Conservation (phyloP, 148 eudicot genomes). For the Suaeda aralocaspica region DNA sequence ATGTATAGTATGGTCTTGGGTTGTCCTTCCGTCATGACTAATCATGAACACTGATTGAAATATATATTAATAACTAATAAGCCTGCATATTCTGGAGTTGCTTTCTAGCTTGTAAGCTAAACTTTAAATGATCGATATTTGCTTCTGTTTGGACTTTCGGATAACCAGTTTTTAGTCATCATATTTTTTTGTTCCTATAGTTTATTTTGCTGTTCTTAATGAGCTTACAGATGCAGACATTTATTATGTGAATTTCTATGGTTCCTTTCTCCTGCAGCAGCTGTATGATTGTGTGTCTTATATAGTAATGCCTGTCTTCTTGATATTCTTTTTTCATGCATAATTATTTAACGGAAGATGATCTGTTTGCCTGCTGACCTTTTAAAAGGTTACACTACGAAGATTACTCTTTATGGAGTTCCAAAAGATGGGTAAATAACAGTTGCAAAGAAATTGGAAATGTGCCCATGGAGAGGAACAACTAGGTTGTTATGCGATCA, state of each 20-base stretch:
- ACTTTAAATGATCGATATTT: background rate
- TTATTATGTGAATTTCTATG: background rate
- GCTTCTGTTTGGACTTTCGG: background rate
- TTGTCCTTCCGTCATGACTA: background rate
- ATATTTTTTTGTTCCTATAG: too few species aligned
- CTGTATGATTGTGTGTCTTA: background rate
- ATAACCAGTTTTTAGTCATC: too few species aligned
- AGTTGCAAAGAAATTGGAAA: background rate
- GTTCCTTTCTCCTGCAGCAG: background rate
- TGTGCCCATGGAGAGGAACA: too few species aligned
- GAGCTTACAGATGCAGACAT: background rate
- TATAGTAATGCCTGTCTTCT: background rate
- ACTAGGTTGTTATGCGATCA: too few species aligned
- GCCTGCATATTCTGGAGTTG: background rate
- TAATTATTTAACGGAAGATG: background rate
- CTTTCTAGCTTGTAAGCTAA: background rate
- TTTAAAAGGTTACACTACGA: background rate
- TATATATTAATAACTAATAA: background rate
- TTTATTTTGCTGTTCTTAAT: background rate
- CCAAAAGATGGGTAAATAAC: background rate
- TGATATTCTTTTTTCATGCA: background rate
- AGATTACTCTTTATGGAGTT: background rate
- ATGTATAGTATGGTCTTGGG: background rate
- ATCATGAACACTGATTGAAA: background rate
- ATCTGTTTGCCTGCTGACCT: background rate